These are phyloP conservation scores for Sporothrix pseudoabietina DNA, from an alignment of 2,329 filamentous ascomycete species.

Conservation along the genomic window DNA sequence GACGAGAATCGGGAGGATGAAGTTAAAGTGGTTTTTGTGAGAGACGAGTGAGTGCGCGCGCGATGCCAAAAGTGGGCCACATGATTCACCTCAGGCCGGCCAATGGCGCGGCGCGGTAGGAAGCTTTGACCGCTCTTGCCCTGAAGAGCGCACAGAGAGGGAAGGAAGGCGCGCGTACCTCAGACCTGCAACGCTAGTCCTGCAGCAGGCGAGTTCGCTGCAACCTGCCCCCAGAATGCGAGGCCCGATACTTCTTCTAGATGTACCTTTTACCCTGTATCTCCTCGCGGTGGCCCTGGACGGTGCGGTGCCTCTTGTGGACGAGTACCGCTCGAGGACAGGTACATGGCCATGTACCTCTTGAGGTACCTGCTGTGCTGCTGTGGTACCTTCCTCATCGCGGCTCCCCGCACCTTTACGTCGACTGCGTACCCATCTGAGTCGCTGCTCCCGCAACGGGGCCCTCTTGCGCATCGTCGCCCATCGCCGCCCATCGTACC, in stretches of 20 bases:
- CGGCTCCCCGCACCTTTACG: neutral
- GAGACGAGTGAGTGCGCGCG: constrained; percentile 6
- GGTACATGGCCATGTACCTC: neutral
- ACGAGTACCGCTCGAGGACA: neutral
- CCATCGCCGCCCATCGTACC: neutral
- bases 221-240: neutral
- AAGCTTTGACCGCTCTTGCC: constrained; percentile 26
- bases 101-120: constrained; percentile 22
- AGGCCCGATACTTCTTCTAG: neutral
- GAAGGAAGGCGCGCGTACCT: neutral
- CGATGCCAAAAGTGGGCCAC: constrained; percentile 10
- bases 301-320: constrained; percentile 1
- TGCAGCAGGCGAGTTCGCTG: neutral
- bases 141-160: neutral
- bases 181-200: constrained; percentile 15
- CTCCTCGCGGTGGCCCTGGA: neutral
- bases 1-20: constrained; percentile 7
- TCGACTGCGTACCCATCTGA: neutral
- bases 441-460: constrained; percentile 12
- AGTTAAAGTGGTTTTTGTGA: constrained; percentile 18
- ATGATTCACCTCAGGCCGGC: constrained; percentile 22
- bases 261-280: neutral
- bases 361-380: neutral
- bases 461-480: neutral
- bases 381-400: constrained; percentile 2